Evolutionary conservation across 2,329 filamentous ascomycete genomes (phyloP).

Genomic region (Botrytis medusae): DNA sequence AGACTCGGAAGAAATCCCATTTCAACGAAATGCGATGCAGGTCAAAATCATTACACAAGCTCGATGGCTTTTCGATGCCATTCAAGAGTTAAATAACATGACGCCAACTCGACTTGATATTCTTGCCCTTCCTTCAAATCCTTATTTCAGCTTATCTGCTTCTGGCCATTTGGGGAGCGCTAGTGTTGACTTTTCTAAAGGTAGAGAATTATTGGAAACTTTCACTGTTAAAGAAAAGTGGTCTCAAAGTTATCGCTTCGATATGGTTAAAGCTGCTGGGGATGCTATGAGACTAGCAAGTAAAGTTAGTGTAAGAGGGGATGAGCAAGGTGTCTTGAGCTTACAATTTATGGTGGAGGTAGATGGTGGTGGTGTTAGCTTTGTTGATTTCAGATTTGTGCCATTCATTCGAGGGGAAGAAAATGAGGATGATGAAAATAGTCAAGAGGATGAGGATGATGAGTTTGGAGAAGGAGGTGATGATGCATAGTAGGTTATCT

Average conservation of each 20-base stretch:
- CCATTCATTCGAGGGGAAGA: conserved; percentile 66
- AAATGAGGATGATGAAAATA: conserved; percentile 44
- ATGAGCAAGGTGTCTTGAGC: conserved; percentile 86
- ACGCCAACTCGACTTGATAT: conserved; percentile 74
- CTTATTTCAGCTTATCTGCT: conserved; percentile 74
- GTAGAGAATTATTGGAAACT: conserved; percentile 70
- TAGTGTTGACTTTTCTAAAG: conserved; percentile 65
- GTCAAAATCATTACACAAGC: conserved; percentile 96
- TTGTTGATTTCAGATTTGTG: conserved; percentile 81
- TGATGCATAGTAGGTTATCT: neutral
- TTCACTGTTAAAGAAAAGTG: conserved; percentile 62
- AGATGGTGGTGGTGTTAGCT: conserved; percentile 67
- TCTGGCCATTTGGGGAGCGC: conserved; percentile 60
- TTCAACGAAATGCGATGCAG: conserved; percentile 73
- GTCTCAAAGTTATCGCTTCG: conserved; percentile 80
- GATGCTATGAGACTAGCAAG: conserved; percentile 91
- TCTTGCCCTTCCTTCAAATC: conserved; percentile 56
- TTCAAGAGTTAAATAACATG: conserved; percentile 60
- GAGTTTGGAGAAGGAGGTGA: conserved; percentile 25
- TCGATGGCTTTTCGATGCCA: conserved; percentile 67
- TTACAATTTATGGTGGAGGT: conserved; percentile 95
- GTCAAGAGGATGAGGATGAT: conserved; percentile 43
- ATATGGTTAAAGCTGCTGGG: conserved; percentile 78
- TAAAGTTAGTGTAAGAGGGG: conserved; percentile 88
- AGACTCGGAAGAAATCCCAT: conserved; percentile 76